Base-by-base conservation (phyloP, 2,329 filamentous ascomycete genomes). In the Immersiporthe knoxdaviesiana region DNA sequence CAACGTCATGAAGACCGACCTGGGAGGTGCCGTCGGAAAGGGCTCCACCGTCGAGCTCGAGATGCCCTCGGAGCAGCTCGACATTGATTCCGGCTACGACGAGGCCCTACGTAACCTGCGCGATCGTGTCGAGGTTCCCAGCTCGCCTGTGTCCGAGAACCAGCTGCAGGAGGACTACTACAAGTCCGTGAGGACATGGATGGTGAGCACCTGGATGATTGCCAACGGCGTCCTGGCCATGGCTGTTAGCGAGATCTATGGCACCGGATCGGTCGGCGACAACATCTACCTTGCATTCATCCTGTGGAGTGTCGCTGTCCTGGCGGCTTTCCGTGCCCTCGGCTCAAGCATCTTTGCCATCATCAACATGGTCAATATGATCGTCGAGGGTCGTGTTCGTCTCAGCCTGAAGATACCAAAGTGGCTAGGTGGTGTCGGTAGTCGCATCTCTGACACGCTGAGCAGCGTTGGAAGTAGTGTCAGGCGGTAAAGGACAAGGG, bases 101-200 rank as follows among this genome's bases (percentile, higher is more conserved):
- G 95, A 97, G 79, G 96, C 96, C 0, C 89, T 99, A 35, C 92
- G 96, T 72, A 99, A 99, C 79, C 91, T 99, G 6, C 92, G 96
- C 65, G 96, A 99, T 77, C 88, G 96, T 59, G 85, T 99, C 75
- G 94, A 97, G 78, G 95, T 98, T 0, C 84, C 91, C 14, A 78
- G 80, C 16, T 79, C 86, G 0, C 79, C 83, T 0, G 75, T 88
- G 21, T 90, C 87, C 58, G 95, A 97, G 75, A 84, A 88, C 0
- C 96, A 98, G 81, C 82, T 94, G 81, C 96, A 99, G 79, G 96
- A 99, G 80, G 96, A 99, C 81, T 99, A 99, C 86, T 99, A 99
- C 86, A 93, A 94, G 79, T 93, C 91, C 54, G 96, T 99, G 65
- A 90, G 96, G 67, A 99, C 96, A 0, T 99, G 99, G 88, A 97